Evolutionary conservation across 345 rosid genomes (phyloP), one percentile per base, ranked within the genome.

Genomic region (Carallia pectinifolia): DNA sequence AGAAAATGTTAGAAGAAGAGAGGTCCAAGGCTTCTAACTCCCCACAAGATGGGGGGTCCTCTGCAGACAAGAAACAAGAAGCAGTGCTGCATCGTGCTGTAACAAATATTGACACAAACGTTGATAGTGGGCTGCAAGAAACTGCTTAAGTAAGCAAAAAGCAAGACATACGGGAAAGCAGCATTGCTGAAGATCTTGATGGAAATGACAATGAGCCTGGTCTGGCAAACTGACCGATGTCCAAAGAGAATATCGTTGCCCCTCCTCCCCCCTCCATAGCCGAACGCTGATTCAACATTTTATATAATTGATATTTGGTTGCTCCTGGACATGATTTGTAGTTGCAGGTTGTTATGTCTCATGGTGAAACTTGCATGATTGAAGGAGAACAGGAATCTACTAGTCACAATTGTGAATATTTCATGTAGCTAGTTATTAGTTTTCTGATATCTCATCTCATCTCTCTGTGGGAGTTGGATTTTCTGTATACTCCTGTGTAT

Each of bases 1-100:
- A 84, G 79, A 85, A 75, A 70, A 82, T 62, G 79, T 77, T 71
- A 75, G 87, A 61, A 50, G 74, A 58, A 33, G 80, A 76, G 50
- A 77, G 30, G 63, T 30, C 66, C 58, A 70, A 76, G 63, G 71
- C 70, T 71, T 78, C 84, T 48, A 75, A 83, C 55, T 76, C 81
- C 61, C 16, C 75, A 54, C 64, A 3, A 40, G 82, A 82, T 31
- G 80, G 50, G 50, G 80, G 50, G 50, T 8, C 77, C 44, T 30
- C 52, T 56, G 59, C 68, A 64, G 69, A 39, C 60, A 78, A 69
- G 48, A 64, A 62, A 62, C 79, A 78, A 66, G 33, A 71, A 48
- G 71, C 71, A 12, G 65, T 36, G 34, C 70, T 18, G 38, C 70
- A 68, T 62, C 34, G 33, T 18, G 58, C 54, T 3, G 54, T 60